Base-by-base conservation (phyloP, 1,284 basidiomycete species). In the Malassezia cuniculi region DNA sequence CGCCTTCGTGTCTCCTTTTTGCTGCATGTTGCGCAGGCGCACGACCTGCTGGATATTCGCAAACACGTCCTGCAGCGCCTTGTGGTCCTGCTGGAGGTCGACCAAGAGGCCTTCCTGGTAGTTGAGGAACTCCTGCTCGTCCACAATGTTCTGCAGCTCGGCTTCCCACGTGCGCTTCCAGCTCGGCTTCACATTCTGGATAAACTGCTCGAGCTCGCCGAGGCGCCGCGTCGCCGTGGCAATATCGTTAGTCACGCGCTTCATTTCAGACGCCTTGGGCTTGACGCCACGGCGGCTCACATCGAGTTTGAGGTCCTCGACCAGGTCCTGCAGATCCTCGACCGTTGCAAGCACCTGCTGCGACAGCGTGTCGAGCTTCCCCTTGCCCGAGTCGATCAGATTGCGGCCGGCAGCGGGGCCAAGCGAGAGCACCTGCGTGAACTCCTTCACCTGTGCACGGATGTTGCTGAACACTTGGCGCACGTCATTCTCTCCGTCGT, bases 91-190 rank as follows among this genome's bases (percentile, higher is more conserved):
- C 21, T 60, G 41, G 27, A 66, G 39, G 34, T 66, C 63, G 16
- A 47, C 48, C 4, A 66, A 36, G 12, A 66, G 33, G 3, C 62
- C 56, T 26, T 65, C 62, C 42, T 66, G 60, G 47, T 65, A 59
- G 39, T 65, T 79, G 38, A 95, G 72, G 71, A 93, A 82, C 55
- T 89, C 83, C 67, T 97, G 90, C 69, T 97, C 90, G 67, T 94
- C 89, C 31, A 95, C 83, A 46, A 97, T 89, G 54, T 86, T 85
- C 71, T 86, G 82, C 65, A 97, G 69, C 71, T 97, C 90, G 58
- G 83, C 78, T 57, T 85, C 84, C 90, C 90, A 97, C 17, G 89
- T 94, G 74, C 90, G 86, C 72, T 90, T 86, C 90, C 90, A 97
- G 74, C 84, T 84, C 34, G 90, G 87, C 61, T 84, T 87, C 57